Evolutionary conservation across 1,139 yeast species (phyloP).

Genomic region (Sugiyamaella novakii): DNA sequence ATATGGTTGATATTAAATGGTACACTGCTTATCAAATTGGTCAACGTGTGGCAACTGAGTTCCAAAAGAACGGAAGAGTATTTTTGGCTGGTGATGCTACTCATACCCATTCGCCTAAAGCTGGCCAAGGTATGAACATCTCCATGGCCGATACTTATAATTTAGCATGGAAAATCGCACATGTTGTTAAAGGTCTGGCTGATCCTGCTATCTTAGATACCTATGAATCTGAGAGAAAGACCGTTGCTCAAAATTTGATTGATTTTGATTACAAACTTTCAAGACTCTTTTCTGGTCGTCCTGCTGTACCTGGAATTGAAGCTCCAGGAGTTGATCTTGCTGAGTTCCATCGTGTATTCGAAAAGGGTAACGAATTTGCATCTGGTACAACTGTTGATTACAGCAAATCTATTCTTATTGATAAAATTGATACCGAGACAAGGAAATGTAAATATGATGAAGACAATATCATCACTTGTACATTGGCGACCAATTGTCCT

Average conservation of each 20-base stretch:
- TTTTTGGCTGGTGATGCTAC: constrained; percentile 48
- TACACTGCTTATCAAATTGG: constrained; percentile 47
- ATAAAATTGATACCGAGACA: constrained; percentile 22
- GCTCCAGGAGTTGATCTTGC: constrained; percentile 39
- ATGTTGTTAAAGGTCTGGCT: constrained; percentile 42
- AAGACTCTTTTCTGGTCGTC: constrained; percentile 42
- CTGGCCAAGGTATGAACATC: constrained; percentile 49
- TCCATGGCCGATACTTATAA: constrained; percentile 44
- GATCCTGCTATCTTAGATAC: constrained; percentile 38
- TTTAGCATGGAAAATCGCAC: constrained; percentile 45
- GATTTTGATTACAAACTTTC: constrained; percentile 43
- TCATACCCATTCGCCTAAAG: constrained; percentile 48
- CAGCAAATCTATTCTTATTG: constrained; percentile 32
- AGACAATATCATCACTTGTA: constrained; percentile 7
- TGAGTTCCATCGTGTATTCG: constrained; percentile 40
- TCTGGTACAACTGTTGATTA: constrained; percentile 45
- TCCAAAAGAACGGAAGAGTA: constrained; percentile 35
- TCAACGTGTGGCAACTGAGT: constrained; percentile 43
- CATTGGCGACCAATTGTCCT: constrained; percentile 37
- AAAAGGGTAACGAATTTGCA: constrained; percentile 42
- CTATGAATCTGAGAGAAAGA: constrained; percentile 42
- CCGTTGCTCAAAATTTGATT: constrained; percentile 44
- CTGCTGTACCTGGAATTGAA: constrained; percentile 35
- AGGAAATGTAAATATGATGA: not conserved
- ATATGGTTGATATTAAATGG: constrained; percentile 43